Base-by-base conservation (phyloP, 2,329 filamentous ascomycete genomes). In the Trichophyton mentagrophytes region DNA sequence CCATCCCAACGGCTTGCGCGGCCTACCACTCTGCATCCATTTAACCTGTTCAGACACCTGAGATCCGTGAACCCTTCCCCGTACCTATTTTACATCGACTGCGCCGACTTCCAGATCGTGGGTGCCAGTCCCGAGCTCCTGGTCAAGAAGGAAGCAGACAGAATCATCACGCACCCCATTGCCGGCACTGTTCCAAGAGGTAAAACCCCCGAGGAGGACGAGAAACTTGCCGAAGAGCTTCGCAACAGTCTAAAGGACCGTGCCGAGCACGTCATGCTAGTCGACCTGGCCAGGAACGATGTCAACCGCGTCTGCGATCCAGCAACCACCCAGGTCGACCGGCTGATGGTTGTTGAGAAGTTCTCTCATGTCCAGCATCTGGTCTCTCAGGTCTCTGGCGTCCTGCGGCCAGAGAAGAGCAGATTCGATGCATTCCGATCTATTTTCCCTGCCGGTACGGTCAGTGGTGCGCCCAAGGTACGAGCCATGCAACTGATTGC, bases 321-420 rank as follows among this genome's bases (percentile, higher is more conserved):
- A 17, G 79, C 86, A 42, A 89, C 89, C 30, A 96, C 92, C 33
- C 85, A 89, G 63, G 93, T 97, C 27, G 93, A 99, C 78, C 84
- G 90, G 59, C 78, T 97, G 64, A 96, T 97, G 92, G 88, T 90
- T 1, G 89, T 95, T 11, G 88, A 95, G 75, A 87, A 88, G 70
- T 99, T 99, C 78, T 93, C 88, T 62, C 93, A 99, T 74, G 93
- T 99, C 30, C 93, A 97, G 79, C 93, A 99, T 74, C 82, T 99
- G 17, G 91, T 96, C 3, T 96, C 90, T 1, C 91, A 99, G 74
- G 93, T 99, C 0, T 96, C 90, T 1, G 92, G 93, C 51, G 82
- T 93, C n/a, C 77, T 97, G 66, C 83, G 93, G 53, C 80, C 83
- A 3, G 91, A 81, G 44, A 90, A 90, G 79, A 92, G 90, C 33